A percentile compares a stretch with the other conserved stretches of the same genome.
These are phyloP conservation scores for Inonotus obliquus DNA, from an alignment of 1,284 basidiomycete genomes.

Conservation along the genomic window DNA sequence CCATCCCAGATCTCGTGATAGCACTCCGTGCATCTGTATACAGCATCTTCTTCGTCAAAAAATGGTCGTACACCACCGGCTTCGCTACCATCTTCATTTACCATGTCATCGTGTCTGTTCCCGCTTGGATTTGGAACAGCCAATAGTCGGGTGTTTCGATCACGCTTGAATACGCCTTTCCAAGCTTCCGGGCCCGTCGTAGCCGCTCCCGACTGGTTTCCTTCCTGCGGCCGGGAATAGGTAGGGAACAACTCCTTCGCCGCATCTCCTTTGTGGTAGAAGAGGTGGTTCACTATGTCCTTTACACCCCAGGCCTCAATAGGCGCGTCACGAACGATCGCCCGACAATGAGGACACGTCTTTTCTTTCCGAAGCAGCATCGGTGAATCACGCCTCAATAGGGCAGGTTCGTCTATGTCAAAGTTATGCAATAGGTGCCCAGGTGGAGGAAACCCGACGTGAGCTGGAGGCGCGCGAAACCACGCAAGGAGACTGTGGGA, in stretches of 20 bases:
- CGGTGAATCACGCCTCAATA: slow-evolving; percentile 11
- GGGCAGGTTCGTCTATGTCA: slow-evolving; percentile 3
- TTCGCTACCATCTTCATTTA: not conserved
- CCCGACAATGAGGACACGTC: slow-evolving; percentile 72
- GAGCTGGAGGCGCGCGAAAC: slow-evolving; percentile 50
- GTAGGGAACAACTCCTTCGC: slow-evolving; percentile 29
- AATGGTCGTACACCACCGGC: slow-evolving; percentile 42
- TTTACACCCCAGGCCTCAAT: slow-evolving; percentile 71
- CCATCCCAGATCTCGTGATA: slow-evolving; percentile 71
- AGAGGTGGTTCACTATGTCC: slow-evolving; percentile 49
- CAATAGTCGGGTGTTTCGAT: not conserved
- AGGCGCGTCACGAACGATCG: slow-evolving; percentile 53
- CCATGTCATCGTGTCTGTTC: not conserved
- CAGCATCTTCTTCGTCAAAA: slow-evolving; percentile 63
- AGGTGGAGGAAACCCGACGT: slow-evolving; percentile 20
- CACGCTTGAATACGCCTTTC: slow-evolving; percentile 17
- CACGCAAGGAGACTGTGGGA: slow-evolving; percentile 59
- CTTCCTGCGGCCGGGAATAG: not conserved
- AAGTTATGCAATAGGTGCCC: slow-evolving; percentile 29
- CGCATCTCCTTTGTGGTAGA: slow-evolving; percentile 43
- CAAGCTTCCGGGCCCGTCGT: slow-evolving; percentile 13
- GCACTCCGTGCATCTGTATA: slow-evolving; percentile 70
- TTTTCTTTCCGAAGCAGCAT: slow-evolving; percentile 35
- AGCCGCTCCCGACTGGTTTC: not conserved
- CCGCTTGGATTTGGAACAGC: not conserved